Base-by-base conservation (phyloP, 2,329 filamentous ascomycete genomes). In the Venturiaceae sp. region DNA sequence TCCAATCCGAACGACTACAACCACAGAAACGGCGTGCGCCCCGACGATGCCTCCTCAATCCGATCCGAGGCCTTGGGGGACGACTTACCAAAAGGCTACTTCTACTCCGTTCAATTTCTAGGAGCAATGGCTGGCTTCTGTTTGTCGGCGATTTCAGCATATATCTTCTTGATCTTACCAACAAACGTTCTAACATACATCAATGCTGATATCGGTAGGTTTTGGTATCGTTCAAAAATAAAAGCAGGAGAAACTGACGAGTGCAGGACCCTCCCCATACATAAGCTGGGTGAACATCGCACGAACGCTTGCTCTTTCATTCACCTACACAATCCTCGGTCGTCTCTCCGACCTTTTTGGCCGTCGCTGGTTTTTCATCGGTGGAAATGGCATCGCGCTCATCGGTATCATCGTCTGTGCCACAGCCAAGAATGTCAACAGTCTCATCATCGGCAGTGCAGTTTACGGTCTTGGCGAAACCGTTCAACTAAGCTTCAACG, bases 271-370 rank as follows among this genome's bases (percentile, higher is more conserved):
- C 8, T 11, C 11, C 16, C 26, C 55, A 4, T 64, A 69, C 46
- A 39, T 67, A 1, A 63, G 62, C 34, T 68, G 65, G 66, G 65
- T 69, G 5, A 63, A 64, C 16, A 68, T 64, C 19, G 66, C 67
- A 36, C 75, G 69, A 67, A 72, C 71, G 7, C 34, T 59, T 13
- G 23, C 57, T 26, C 11, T 59, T 8, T 70, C 68, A 16, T 71
- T 71, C 53, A 71, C 71, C 9, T 68, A 72, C 53, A 66, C 74
- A 60, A 64, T 77, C 11, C 66, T 74, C 28, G 75, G 74, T 36
- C 72, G 75, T 13, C 66, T 77, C 1, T 72, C 69, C 2, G 72
- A 77, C 62, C 66, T 76, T 26, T 76, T 74, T 54, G 75, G 75
- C 16, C 71, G 74, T 30, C 69, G 72, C 58, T 75, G 72, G 69